A percentile compares a stretch with the other conserved stretches of the same genome.
phyloP scores from a whole-genome alignment of 768 basidiomycete genomes.

The Tulasnella sp. region DNA sequence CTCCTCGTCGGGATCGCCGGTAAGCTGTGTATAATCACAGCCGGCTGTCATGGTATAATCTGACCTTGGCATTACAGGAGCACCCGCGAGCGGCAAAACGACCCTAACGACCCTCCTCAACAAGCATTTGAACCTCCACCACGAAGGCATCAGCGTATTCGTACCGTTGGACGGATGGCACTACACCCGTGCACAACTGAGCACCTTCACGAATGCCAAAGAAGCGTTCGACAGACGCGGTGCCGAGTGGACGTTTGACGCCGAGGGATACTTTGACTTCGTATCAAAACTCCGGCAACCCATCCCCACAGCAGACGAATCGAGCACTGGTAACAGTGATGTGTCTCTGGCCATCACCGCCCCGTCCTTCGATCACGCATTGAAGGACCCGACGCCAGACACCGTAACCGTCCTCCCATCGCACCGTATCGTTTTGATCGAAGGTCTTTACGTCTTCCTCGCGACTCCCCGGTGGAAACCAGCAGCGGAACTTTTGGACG shows the following conservation, averaged over 20 bases:
- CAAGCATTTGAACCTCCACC: slow-evolving; percentile 35
- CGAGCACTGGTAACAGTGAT: background rate
- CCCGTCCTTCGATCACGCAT: slow-evolving; percentile 75
- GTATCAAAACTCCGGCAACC: slow-evolving; percentile 43
- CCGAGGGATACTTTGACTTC: slow-evolving; percentile 54
- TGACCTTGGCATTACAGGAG: slow-evolving; percentile 25
- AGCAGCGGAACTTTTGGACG: slow-evolving; percentile 54
- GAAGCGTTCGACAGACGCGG: slow-evolving; percentile 72
- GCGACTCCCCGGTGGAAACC: slow-evolving; percentile 58
- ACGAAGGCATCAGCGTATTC: slow-evolving; percentile 25
- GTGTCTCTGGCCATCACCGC: slow-evolving; percentile 33
- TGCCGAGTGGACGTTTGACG: slow-evolving; percentile 86
- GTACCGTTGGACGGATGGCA: slow-evolving; percentile 92
- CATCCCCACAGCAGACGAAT: slow-evolving; percentile 1
- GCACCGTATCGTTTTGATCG: slow-evolving; percentile 73
- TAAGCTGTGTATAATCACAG: background rate
- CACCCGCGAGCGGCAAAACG: slow-evolving; percentile 83
- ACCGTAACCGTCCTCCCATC: slow-evolving; percentile 43
- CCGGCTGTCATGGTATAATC: background rate
- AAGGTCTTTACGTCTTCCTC: slow-evolving; percentile 81
- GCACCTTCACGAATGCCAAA: slow-evolving; percentile 58
- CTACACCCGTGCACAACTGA: slow-evolving; percentile 63
- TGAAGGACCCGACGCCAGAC: slow-evolving; percentile 69
- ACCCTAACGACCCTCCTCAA: slow-evolving; percentile 53
- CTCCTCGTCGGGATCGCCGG: slow-evolving; percentile 57